A percentile compares a stretch with the other conserved stretches of the same genome.
Conservation (phyloP, 768 basidiomycete species). For the Lentinula raphanica region DNA sequence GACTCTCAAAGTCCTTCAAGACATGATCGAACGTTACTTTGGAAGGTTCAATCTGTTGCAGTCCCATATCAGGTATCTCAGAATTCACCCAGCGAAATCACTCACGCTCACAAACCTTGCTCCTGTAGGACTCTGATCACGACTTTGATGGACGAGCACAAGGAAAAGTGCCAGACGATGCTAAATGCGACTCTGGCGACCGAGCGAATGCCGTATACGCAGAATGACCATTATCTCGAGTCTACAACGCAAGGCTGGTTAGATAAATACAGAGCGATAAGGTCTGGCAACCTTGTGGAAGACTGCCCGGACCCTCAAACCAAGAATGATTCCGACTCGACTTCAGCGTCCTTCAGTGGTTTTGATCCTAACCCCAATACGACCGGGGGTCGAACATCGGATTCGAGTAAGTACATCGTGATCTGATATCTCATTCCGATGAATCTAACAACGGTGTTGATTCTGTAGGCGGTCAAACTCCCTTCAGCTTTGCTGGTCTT, state of each 20-base stretch:
- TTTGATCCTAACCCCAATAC: too few species aligned
- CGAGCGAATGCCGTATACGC: slow-evolving; percentile 37
- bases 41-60: slow-evolving; percentile 28
- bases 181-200: slow-evolving; percentile 25
- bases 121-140: too few species aligned
- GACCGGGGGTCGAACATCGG: too few species aligned
- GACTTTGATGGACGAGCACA: slow-evolving; percentile 10
- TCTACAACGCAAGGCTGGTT: slow-evolving; percentile 29
- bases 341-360: too few species aligned
- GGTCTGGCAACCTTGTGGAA: slow-evolving; percentile 12
- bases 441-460: too few species aligned
- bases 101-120: not conserved
- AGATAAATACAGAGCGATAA: slow-evolving; percentile 29
- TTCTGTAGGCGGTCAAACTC: too few species aligned
- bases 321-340: not conserved
- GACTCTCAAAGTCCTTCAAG: slow-evolving; percentile 16
- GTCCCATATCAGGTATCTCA: slow-evolving; percentile 25
- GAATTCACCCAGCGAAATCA: too few species aligned
- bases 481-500: too few species aligned
- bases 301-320: not conserved
- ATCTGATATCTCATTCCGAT: too few species aligned
- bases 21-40: slow-evolving; percentile 24
- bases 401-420: too few species aligned
- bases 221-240: slow-evolving; percentile 35
- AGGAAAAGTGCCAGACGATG: slow-evolving; percentile 13